A percentile compares a stretch with the other conserved stretches of the same genome.
Conservation (phyloP, 2,329 filamentous ascomycete species). For the Fusarium sp. region DNA sequence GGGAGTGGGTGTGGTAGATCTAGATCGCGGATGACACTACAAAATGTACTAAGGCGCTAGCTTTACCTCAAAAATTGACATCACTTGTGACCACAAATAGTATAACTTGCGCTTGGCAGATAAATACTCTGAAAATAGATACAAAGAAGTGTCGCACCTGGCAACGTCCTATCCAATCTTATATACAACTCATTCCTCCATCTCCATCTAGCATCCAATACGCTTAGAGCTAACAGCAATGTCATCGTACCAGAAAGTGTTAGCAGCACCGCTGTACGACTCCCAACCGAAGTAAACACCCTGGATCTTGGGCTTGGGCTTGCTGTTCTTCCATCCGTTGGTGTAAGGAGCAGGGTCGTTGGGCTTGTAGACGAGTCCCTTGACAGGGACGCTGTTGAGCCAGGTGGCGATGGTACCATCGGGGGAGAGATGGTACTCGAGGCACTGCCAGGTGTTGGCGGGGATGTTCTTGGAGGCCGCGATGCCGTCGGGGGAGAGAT, state of each 20-base stretch:
- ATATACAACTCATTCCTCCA: conserved; percentile 4
- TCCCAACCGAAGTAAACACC: conserved; percentile 73
- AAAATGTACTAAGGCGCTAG: neutral
- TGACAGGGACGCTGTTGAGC: conserved; percentile 64
- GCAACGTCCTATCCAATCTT: conserved; percentile 14
- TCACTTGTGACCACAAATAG: neutral
- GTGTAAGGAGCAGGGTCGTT: conserved; percentile 55
- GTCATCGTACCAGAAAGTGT: conserved; percentile 74
- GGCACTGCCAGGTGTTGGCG: conserved; percentile 66
- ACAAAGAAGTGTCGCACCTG: conserved; percentile 27
- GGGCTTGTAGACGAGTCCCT: conserved; percentile 58
- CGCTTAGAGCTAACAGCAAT: conserved; percentile 56
- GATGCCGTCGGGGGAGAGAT: conserved; percentile 69
- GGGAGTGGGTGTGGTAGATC: neutral
- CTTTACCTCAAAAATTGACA: neutral
- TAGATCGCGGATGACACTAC: neutral
- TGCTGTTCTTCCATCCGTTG: conserved; percentile 63
- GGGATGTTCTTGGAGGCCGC: conserved; percentile 64
- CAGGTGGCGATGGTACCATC: conserved; percentile 71
- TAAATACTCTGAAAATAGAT: conserved; percentile 25
- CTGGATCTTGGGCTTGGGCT: conserved; percentile 63
- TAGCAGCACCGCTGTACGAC: conserved; percentile 68
- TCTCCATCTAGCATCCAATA: conserved; percentile 26
- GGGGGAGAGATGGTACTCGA: conserved; percentile 69
- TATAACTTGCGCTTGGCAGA: neutral